Percentiles rank a stretch among this genome's conserved stretches.
Evolutionary conservation across 495 filamentous ascomycete genomes (phyloP).

Genomic region (Penicillium alfredii): DNA sequence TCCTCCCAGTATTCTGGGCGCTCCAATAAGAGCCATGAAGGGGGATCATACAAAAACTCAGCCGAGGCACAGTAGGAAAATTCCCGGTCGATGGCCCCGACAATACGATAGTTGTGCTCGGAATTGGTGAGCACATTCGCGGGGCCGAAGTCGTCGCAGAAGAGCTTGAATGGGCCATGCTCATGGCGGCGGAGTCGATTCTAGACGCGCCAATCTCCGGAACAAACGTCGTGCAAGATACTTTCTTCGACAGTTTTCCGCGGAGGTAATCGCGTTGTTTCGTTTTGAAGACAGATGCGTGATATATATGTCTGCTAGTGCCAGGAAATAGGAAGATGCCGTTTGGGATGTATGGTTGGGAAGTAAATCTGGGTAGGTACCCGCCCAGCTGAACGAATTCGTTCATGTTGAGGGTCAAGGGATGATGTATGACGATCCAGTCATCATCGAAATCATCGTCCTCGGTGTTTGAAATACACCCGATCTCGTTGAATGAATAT

Average conservation of each 20-base stretch:
- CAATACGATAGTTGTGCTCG: slow-evolving; percentile 5
- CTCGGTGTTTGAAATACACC: slow-evolving; percentile 30
- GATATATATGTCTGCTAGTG: slow-evolving; percentile 37
- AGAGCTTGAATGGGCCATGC: slow-evolving; percentile 20
- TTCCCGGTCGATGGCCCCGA: slow-evolving; percentile 34
- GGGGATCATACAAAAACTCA: slow-evolving; percentile 33
- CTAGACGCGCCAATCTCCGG: slow-evolving; percentile 22
- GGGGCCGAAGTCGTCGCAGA: slow-evolving; percentile 22
- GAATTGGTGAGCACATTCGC: slow-evolving; percentile 22
- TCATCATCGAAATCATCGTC: slow-evolving; percentile 16
- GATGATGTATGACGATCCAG: slow-evolving; percentile 17
- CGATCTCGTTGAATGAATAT: slow-evolving; percentile 27
- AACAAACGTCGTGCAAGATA: slow-evolving; percentile 40
- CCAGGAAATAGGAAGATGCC: slow-evolving; percentile 30
- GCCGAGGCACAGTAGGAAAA: slow-evolving; percentile 32
- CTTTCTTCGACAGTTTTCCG: slow-evolving; percentile 37
- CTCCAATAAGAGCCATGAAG: slow-evolving; percentile 38
- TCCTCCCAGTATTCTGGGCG: slow-evolving; percentile 27
- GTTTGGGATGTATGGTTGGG: slow-evolving; percentile 31
- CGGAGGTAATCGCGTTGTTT: slow-evolving; percentile 32
- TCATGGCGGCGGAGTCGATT: slow-evolving; percentile 2
- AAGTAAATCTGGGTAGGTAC: slow-evolving; percentile 28
- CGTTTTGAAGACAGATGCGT: slow-evolving; percentile 32
- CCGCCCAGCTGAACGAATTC: slow-evolving; percentile 25
- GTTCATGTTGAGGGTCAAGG: slow-evolving; percentile 30